These are phyloP conservation scores for Linnemannia elongata DNA, from an alignment of 192 early-diverging fungal genomes.

Conservation along the genomic window DNA sequence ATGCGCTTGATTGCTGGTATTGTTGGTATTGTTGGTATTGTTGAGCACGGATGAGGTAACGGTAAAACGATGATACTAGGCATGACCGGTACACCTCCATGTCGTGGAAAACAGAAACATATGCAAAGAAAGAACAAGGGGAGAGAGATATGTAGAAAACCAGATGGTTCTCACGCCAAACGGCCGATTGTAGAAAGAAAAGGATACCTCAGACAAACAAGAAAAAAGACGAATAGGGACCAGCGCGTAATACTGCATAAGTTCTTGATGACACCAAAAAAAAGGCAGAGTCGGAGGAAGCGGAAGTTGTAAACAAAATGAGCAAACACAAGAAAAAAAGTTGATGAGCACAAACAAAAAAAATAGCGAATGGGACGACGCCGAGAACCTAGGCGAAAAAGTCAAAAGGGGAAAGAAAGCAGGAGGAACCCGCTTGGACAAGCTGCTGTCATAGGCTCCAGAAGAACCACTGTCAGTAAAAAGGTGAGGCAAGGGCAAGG, in stretches of 20 bases:
- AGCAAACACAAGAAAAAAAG: neutral
- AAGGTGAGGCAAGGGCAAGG: neutral
- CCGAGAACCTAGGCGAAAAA: neutral
- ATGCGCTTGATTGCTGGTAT: too few species aligned
- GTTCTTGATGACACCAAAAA: neutral
- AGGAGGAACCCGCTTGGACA: neutral
- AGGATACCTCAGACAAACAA: neutral
- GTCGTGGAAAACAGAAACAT: neutral
- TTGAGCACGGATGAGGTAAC: too few species aligned
- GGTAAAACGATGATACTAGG: too few species aligned
- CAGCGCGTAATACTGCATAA: neutral
- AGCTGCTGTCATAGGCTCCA: neutral
- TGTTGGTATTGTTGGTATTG: too few species aligned
- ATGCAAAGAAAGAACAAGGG: neutral
- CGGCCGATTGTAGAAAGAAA: neutral
- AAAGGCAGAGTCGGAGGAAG: neutral
- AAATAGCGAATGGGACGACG: neutral
- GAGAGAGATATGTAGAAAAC: neutral
- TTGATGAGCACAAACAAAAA: neutral
- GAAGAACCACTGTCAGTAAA: neutral
- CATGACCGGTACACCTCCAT: too few species aligned
- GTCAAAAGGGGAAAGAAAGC: neutral
- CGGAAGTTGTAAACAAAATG: neutral
- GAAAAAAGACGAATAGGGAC: neutral
- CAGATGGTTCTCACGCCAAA: neutral